Base-by-base conservation (phyloP, 495 filamentous ascomycete genomes). In the Penicillium lividum region DNA sequence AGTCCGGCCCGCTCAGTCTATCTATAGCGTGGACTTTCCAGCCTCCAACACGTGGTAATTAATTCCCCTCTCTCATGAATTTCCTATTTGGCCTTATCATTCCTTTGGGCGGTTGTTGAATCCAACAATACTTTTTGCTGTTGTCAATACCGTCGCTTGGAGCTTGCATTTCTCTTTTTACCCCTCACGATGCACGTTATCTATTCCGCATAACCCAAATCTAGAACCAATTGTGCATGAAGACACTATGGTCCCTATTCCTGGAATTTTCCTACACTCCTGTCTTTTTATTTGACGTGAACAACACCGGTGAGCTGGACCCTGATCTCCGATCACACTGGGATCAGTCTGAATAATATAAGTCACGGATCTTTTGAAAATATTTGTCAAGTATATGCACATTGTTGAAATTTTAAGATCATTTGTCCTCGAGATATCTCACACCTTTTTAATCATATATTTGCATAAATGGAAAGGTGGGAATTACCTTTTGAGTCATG, bases 281-380 rank as follows among this genome's bases (percentile, higher is more conserved):
- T 22, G 62, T 68, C 3, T 64, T 64, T 43, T 68, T 67, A 38
- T 71, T 69, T 45, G 69, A 67, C 31, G 67, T 72, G 43, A 71
- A 70, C 42, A 69, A 71, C 50, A 63, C 62, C 55, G 71, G 69
- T 8, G 67, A 60, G 65, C 49, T 74, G 69, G 68, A 71, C 71
- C 0, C 52, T 60, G 27, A 69, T 74, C 8, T 61, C 67, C 3
- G 63, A 66, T 3, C 63, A 72, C 5, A 68, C 68, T 11, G 65
- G 60, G 13, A 67, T 74, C 9, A 66, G 58, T 7, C 29, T 74
- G 25, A 56, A 44, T 30, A 67, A 74, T 29, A 68, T 74, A 64
- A 74, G 72, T 56, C 22, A 22, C 22, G 22, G 22, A 22, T 1
- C 22, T 1, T 22, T 1, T 22, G 22, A 22, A 22, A 22, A 22